These are phyloP conservation scores for Staphylotrichum longicolle DNA, from an alignment of 495 filamentous ascomycete species.

Conservation along the genomic window DNA sequence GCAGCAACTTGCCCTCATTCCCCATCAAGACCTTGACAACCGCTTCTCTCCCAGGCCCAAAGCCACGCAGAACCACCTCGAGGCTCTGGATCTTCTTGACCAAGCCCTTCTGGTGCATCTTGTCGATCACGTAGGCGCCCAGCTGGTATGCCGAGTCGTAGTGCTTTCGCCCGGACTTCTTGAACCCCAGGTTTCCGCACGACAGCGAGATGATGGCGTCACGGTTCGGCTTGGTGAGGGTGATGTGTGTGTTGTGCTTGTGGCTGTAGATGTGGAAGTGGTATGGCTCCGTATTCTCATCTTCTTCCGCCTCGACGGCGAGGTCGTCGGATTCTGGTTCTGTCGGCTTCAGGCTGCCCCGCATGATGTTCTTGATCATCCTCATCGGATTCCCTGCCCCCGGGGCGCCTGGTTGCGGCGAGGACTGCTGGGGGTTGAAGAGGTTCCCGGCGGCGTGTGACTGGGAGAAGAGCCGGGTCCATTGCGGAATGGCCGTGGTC, in stretches of 20 bases:
- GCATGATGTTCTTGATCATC: constrained; percentile 13
- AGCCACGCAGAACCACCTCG: constrained; percentile 78
- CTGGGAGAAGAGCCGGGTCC: constrained; percentile 45
- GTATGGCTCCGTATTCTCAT: constrained; percentile 54
- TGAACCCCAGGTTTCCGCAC: constrained; percentile 82
- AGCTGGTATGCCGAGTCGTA: constrained; percentile 97
- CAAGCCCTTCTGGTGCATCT: constrained; percentile 72
- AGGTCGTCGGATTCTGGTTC: constrained; percentile 15
- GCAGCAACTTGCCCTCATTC: constrained; percentile 70
- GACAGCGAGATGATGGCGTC: constrained; percentile 71
- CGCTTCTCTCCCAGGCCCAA: constrained; percentile 81
- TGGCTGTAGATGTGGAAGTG: constrained; percentile 82
- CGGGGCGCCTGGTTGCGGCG: no score
- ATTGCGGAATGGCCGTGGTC: constrained; percentile 31
- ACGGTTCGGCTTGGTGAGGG: constrained; percentile 76
- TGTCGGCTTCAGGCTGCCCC: constrained; percentile 3
- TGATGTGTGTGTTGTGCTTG: constrained; percentile 93
- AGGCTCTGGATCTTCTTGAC: constrained; percentile 59
- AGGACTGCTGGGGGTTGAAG: constrained; percentile 5
- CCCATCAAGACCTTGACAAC: constrained; percentile 85
- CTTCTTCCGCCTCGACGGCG: constrained; percentile 19
- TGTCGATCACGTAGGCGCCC: constrained; percentile 68
- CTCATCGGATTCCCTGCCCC: constrained; percentile 7
- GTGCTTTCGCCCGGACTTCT: constrained; percentile 68
- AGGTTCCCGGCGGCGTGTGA: constrained; percentile 20